Evolutionary conservation across 352 stramenopile species (phyloP), one percentile per base, ranked within the genome.

Genomic region (Globisporangium viniferum): DNA sequence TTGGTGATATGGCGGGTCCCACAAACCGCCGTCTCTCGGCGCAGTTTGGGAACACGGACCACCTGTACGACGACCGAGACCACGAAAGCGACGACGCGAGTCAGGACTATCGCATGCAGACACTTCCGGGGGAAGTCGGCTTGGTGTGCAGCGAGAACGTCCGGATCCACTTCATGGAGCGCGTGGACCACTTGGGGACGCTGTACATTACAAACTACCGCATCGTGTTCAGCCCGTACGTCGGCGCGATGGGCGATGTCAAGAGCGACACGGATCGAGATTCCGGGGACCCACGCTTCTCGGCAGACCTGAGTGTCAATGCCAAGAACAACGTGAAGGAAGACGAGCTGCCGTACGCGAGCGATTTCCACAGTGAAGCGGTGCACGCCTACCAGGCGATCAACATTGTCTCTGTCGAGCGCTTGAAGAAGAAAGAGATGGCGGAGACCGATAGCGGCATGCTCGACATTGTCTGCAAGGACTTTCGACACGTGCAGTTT

Each of bases 151-250:
- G 78, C 20, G 80, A 91, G 6, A 81, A 87, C 62, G 86, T 95
- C 0, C 79, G 73, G 1, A 74, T 89, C 15, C 70, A 79, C 3
- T 83, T 91, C 41, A 70, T 91, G 54, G 74, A 89, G 35, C 63
- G 72, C 7, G 68, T 85, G 0, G 71, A 84, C 18, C 80, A 90
- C 67, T 31, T 73, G 0, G 86, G 88, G 0, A 93, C 71, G 36
- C 67, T 95, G 18, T 93, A 89, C 62, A 79, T 94, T 56, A 95
- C 83, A 22, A 93, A 90, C 67, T 95, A 89, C 69, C 80, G 88
- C 53, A 74, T 95, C 44, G 77, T 95, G 8, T 94, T 95, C 66
- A 91, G 77, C 35, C 84, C 86, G 10, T 69, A 73, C 44, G 56
- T 76, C 3, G 49, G 54, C 15, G 39, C 29, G 15, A 29, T 59